Evolutionary conservation across 257 asterid species (phyloP), one percentile per base, ranked within the genome.

Genomic region (Salvia hispanica): DNA sequence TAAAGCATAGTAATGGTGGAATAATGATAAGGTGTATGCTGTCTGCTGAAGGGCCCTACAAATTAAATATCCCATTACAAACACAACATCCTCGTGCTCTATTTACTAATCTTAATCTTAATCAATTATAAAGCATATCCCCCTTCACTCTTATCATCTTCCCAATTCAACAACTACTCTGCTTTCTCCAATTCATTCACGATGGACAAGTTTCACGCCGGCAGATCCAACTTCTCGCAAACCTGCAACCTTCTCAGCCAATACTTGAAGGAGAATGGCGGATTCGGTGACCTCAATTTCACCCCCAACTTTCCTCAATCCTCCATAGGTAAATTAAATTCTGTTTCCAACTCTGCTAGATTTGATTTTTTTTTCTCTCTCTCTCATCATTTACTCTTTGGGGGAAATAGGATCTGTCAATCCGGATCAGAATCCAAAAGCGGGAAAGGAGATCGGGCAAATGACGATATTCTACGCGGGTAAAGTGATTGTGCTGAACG

Each of bases 261-360:
- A 71, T 91, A 83, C 58, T 65, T 91, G 82, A 87, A 86, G 54
- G 89, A 76, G 75, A 91, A 82, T 40, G 94, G 96, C 9, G 69
- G 79, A 18, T 77, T 91, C 13, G 95, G 90, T 44, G 94, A 90
- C 63, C 80, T 81, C 0, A 70, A 60, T 0, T 44, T 73, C 13
- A 81, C 81, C 58, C 60, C 84, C 14, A 61, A 80, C 31, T 25
- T 25, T 25, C 31, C 31, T 25, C 31, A 25, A 25, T 1, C 31
- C 31, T 25, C 31, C 31, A 25, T 25, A 25, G 31, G 31, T 25
- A 25, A 62, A 87, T 91, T 88, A 51, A 2, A 57, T 62, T 65
- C 58, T 14, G 21, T 70, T 16, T 42, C 40, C 5, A 2, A 6
- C 15, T 64, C 50, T 62, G 56, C 44, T 58, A 13, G 76, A 64